Evolutionary conservation across 73 alveolate genomes (phyloP), one percentile per base, ranked within the genome.

Genomic region (Paramecium octaurelia): DNA sequence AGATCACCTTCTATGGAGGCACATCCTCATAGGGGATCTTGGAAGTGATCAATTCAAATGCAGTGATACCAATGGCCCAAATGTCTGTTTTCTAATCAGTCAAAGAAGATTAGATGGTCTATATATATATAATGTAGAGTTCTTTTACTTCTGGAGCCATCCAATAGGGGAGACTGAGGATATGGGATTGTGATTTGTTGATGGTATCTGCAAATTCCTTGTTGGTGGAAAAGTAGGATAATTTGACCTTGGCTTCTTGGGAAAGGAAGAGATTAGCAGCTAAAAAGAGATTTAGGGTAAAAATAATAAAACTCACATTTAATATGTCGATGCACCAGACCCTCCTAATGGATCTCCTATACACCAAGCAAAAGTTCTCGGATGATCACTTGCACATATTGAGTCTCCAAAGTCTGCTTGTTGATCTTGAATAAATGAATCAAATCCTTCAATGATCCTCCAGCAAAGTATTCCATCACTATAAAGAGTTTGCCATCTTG

Each of bases 81-180:
- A 80, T 44, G 24, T 80, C 91, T 24, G 76, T 24, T 24, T 80
- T 80, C 36, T 80, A 27, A 80, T 80, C 91, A 10, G 91, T 44
- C 18, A 23, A 31, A 10, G 76, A 42, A 4, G 91, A 80, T 80
- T 80, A 44, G 6, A 80, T 80, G 16, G 91, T 80, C 88, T 75
- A 75, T 36, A 27, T 27, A 27, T 12, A 9, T 29, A 36, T 24
- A 8, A 29, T 9, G n/a, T 3, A 1, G n/a, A 34, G 11, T 18
- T 40, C 14, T 3, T 18, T 18, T 75, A 75, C 88, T 24, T 80
- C 91, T 14, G 91, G 91, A 80, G 91, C 91, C 75, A 80, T 42
- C 91, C 91, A 80, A 46, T 80, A 80, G 23, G 91, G 91, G n/a
- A 80, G 91, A 48, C 91, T 80, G 8, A 80, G 50, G 9, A 80